Evolutionary conservation across 768 basidiomycete genomes (phyloP), one percentile per base, ranked within the genome.

Genomic region (Amanita pallidorosea): DNA sequence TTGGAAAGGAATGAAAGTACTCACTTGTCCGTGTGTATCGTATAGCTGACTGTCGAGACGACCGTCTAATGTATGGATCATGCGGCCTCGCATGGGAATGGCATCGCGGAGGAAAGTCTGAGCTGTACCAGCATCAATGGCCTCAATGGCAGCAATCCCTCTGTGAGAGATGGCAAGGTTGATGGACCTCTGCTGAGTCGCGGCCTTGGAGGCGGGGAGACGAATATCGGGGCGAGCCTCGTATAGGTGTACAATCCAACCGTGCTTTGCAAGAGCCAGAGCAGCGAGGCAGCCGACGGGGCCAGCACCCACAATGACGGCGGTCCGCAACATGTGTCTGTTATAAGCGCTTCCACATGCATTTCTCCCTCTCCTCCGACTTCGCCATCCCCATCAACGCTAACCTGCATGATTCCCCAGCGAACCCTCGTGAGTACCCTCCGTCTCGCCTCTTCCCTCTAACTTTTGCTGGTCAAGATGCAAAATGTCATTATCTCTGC

Each of bases 161-260:
- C 95, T 82, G 52, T 91, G 83, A 17, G 94, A 97, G 53, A 98
- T 90, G 23, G 93, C 94, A 49, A 98, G 74, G 70, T 98, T 98
- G 67, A 98, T 96, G 51, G 93, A 96, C 52, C 95, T 80, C 62
- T 88, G 86, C 60, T 81, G 79, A 25, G 76, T 67, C 49, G 70
- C 73, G 41, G 74, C 73, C 64, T 78, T 83, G 45, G 85, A 83
- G 27, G 81, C 77, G 27, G 82, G 75, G 47, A 86, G 74, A 41
- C 89, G 82, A 66, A 58, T 50, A 87, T 91, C 92, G 61, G 85
- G 71, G 51, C 91, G 79, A 54, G 75, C 76, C 69, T 94, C 92
- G 61, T 83, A 87, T 29, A 93, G 65, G 53, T 82, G 77, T 52
- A 93, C 88, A 47, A 67, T 56, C 88, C 93, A 99, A 45, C 93